These are phyloP conservation scores for Pisolithus orientalis DNA, from an alignment of 768 basidiomycete species.

Conservation along the genomic window DNA sequence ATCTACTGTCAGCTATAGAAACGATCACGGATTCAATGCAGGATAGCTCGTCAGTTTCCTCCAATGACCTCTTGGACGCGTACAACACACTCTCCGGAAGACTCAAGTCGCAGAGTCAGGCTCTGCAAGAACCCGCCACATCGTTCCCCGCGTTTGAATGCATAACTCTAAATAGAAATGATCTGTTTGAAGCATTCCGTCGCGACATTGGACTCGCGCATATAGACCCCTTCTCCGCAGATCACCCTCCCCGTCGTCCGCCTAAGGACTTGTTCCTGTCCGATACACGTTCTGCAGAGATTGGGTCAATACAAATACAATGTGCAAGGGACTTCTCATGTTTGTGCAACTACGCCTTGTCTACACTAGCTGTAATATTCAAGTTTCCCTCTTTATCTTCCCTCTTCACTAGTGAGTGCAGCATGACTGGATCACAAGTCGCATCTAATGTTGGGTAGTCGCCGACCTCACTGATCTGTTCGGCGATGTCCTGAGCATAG, in stretches of 20 bases:
- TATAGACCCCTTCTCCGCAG: constrained; percentile 25
- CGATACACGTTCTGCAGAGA: constrained; percentile 1
- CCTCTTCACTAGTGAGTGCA: constrained; percentile 43
- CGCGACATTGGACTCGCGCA: constrained; percentile 47
- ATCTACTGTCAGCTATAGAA: constrained; percentile 38
- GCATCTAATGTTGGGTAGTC: constrained; percentile 26
- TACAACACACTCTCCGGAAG: constrained; percentile 47
- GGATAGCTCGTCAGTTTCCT: constrained; percentile 33
- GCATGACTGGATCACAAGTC: neutral
- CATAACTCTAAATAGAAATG: constrained; percentile 28
- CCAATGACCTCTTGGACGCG: constrained; percentile 56
- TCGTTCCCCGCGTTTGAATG: constrained; percentile 18
- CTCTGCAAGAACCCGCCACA: constrained; percentile 1
- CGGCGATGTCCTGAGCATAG: constrained; percentile 38
- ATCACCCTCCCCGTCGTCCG: constrained; percentile 5
- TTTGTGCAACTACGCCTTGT: constrained; percentile 50
- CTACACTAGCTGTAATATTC: constrained; percentile 45
- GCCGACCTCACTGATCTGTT: constrained; percentile 40
- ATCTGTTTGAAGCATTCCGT: constrained; percentile 36
- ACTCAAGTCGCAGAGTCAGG: constrained; percentile 24
- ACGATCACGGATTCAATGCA: constrained; percentile 42
- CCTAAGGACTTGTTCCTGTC: constrained; percentile 4
- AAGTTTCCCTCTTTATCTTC: constrained; percentile 38
- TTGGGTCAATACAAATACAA: constrained; percentile 34
- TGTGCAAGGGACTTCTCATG: constrained; percentile 34